Base-by-base conservation (phyloP, 768 basidiomycete genomes). In the Lactifluus hygrophoroides region DNA sequence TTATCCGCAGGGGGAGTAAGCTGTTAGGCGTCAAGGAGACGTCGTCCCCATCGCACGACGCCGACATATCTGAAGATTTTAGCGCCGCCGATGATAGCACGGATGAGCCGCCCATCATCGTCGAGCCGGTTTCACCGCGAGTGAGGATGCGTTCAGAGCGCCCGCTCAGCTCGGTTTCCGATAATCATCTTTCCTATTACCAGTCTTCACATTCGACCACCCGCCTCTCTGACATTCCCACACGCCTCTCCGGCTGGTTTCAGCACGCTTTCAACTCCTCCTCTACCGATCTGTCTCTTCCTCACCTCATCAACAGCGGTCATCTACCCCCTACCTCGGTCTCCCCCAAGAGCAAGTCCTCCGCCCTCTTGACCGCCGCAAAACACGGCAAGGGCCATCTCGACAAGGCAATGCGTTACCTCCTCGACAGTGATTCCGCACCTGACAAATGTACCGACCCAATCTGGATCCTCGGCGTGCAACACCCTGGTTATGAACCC, bases 381-480 rank as follows among this genome's bases (percentile, higher is more conserved):
- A 85, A 83, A 66, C 81, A 86, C 65, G 83, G 87, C 42, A 86
- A 85, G 64, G 85, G 84, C 23, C 84, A 86, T 58, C 71, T 90
- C 50, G 88, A 90, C 74, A 88, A 87, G 69, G 90, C 88, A 3
- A 83, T 93, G 76, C 78, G 92, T 45, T 90, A 93, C 72, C 76
- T 97, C n/a, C 78, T 95, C 60, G 94, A 97, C 73, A 82, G 83
- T 64, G 94, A 97, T 71, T 83, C 92, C 17, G 81, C 79, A 3
- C 90, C 89, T 1, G 93, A 96, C 69, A 85, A 80, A 66, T 93
- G 84, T 54, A 67, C 78, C 0, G 90, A 94, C 19, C 80, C 86
- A 0, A 95, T 97, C 28, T 96, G 93, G 93, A 72, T 96, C 2
- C 76, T 96, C 23, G 94, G 94, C 38, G 84, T 92, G 3, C 77